Evolutionary conservation across 2,329 filamentous ascomycete genomes (phyloP).

Genomic region (Trichoderma sp.): DNA sequence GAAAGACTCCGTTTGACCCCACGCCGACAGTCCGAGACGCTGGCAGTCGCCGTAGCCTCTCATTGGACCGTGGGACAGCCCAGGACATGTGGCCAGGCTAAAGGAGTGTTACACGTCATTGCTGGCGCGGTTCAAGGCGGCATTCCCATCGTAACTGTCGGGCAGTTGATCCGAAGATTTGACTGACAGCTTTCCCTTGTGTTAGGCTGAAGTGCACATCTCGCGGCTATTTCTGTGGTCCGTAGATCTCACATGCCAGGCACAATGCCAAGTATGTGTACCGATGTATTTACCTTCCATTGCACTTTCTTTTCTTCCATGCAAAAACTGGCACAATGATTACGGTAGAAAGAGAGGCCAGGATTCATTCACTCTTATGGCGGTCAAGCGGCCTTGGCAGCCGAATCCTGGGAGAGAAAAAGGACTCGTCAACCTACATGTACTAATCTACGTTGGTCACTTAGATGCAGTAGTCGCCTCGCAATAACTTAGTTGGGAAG

Average conservation of each 20-base stretch:
- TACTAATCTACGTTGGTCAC: neutral
- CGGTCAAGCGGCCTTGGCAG: neutral
- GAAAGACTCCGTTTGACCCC: neutral
- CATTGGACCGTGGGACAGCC: neutral
- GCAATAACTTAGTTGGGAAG: neutral
- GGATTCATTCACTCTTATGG: neutral
- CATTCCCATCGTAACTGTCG: neutral
- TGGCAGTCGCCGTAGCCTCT: neutral
- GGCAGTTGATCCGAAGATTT: neutral
- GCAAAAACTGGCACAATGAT: neutral
- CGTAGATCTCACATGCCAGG: neutral
- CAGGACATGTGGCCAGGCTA: neutral
- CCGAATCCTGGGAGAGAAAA: neutral
- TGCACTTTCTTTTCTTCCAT: neutral
- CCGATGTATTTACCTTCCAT: neutral
- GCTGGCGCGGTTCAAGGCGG: neutral
- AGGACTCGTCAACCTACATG: neutral
- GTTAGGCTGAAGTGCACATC: neutral
- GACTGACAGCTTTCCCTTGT: neutral
- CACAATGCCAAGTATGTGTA: neutral
- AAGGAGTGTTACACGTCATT: neutral
- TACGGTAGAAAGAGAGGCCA: neutral
- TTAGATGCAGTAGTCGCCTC: neutral
- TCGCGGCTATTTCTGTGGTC: neutral
- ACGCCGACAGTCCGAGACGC: slow-evolving; percentile 6